Evolutionary conservation across 106 monocot genomes (phyloP), one percentile per base, ranked within the genome.

Genomic region (Dactylorhiza incarnata): DNA sequence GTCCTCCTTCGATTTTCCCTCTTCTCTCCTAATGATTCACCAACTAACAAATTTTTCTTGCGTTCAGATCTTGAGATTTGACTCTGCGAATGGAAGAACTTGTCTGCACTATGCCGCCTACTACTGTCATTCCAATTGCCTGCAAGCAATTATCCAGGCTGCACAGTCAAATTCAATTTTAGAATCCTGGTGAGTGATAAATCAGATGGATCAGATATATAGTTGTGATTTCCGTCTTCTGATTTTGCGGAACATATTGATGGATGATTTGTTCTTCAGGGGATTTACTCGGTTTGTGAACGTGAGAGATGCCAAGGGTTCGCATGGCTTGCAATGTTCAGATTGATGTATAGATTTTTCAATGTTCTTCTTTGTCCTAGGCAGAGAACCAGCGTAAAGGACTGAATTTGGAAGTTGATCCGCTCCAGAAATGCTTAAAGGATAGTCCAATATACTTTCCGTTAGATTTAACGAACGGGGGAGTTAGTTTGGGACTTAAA

Each of bases 231-330:
- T 22, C 2, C 11, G 15, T 44, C 4, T 20, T 37, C 66, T 4
- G 15, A 69, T 26, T 14, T 17, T 43, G 25, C 15, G 49, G 53
- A 10, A 47, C 47, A 69, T 26, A 6, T 17, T 43, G 25, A 24
- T 50, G 53, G 2, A 47, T 54, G 9, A 15, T 54, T 67, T 62
- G 45, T 6, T 37, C 20, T 20, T 14, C 74, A 99, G 97, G 97
- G 97, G 97, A 77, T 99, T 89, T 61, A 84, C 89, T n/a, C 62
- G 97, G 75, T 99, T 91, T 82, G 94, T 99, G 17, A 99, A 94
- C 81, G 89, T 99, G 14, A 94, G 78, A 79, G 94, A 94, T 80
- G 87, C 71, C 54, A 74, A 80, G n/a, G 94, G 94, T n/a, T n/a
- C n/a, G n/a, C n/a, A n/a, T n/a, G n/a, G n/a, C n/a, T n/a, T n/a